Base-by-base conservation (phyloP, 257 asterid species). In the Penstemon davidsonii region DNA sequence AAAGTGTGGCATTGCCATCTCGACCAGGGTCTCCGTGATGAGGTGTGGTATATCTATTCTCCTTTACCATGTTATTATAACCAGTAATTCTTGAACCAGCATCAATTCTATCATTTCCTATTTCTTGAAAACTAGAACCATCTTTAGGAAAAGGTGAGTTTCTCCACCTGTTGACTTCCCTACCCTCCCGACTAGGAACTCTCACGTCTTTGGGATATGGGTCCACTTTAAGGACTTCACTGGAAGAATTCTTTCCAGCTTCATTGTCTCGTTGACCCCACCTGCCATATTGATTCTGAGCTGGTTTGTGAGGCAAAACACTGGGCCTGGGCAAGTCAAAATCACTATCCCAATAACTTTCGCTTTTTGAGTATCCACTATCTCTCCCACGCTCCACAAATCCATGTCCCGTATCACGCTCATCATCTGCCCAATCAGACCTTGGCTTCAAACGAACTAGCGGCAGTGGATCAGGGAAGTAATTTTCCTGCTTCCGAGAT, bases 351-450 rank as follows among this genome's bases (percentile, higher is more conserved):
- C 96, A 90, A 71, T 83, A 85, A 71, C 64, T 76, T 71, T 89
- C 96, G 71, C 58, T 72, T 77, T 82, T 90, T n/a, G 87, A 66
- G 66, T 69, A 76, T 49, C 91, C 91, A 78, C 39, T 44, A 66
- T 86, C 90, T 73, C 92, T 85, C 42, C 84, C 83, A 61, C 82
- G 85, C 56, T 87, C 96, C 66, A 83, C 78, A 74, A 94, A 82
- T 49, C 86, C 81, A 71, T 79, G 92, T 46, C 97, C 88, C 39
- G 97, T 94, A 66, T 94, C 99, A 57, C 99, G 96, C 82, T 94
- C 99, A 72, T 94, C 99, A 75, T 94, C 97, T 54, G 96, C 97
- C 99, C 99, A 94, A 83, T 94, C 96, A 55, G 91, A 87, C 76
- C 96, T 87, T 25, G 96, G 93, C 77, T 81, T 94, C 83, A 91